A percentile compares a stretch with the other conserved stretches of the same genome.
Conservation (phyloP, 768 basidiomycete species). For the Lentinula guzmanii region DNA sequence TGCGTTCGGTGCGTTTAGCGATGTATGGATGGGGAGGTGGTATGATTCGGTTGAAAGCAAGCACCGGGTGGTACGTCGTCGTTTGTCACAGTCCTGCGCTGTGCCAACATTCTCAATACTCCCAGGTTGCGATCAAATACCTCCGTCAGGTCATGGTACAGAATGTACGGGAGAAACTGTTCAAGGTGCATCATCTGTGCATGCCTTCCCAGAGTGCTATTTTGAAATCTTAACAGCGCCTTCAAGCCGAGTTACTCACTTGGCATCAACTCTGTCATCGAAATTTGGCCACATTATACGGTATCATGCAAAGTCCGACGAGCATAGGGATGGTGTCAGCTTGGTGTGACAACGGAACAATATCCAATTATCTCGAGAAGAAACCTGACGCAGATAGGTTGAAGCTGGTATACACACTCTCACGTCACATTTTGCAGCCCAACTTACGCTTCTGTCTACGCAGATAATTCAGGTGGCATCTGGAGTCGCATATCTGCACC, state of each 20-base stretch:
- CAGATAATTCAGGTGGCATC: slow-evolving; percentile 52
- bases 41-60: slow-evolving; percentile 37
- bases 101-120: not conserved
- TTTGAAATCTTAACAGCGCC: slow-evolving; percentile 28
- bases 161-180: slow-evolving; percentile 44
- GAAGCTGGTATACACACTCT: slow-evolving; percentile 32
- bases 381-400: slow-evolving; percentile 37
- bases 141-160: slow-evolving; percentile 46
- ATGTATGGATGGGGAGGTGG: slow-evolving; percentile 58
- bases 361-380: slow-evolving; percentile 41
- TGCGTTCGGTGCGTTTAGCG: slow-evolving; percentile 51
- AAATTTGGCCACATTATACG: slow-evolving; percentile 50
- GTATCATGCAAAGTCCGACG: slow-evolving; percentile 42
- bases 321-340: slow-evolving; percentile 61
- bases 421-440: not conserved
- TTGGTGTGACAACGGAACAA: slow-evolving; percentile 57
- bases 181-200: slow-evolving; percentile 29
- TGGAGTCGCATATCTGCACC: slow-evolving; percentile 53
- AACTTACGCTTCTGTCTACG: not conserved
- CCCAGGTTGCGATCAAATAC: slow-evolving; percentile 53
- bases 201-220: not conserved
- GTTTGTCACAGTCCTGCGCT: not conserved
- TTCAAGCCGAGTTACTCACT: slow-evolving; percentile 49
- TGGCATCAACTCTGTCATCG: slow-evolving; percentile 54
- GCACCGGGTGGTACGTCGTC: slow-evolving; percentile 24